These are phyloP conservation scores for Cephaloascus fragrans DNA, from an alignment of 805 yeast genomes.

Conservation along the genomic window DNA sequence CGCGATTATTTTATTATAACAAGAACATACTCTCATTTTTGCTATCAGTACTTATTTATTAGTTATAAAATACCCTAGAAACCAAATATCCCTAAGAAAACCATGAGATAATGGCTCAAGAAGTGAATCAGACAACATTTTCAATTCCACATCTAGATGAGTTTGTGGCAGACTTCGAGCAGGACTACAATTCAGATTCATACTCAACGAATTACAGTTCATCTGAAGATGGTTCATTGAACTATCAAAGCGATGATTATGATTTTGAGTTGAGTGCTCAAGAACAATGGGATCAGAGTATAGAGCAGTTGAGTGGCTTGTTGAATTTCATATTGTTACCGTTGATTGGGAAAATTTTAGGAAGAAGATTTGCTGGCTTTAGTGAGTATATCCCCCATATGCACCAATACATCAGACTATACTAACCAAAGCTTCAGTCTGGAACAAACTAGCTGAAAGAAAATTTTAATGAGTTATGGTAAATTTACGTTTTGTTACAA, in stretches of 20 bases:
- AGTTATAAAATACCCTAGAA: too few species aligned
- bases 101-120: background rate
- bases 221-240: background rate
- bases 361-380: conserved; percentile 44
- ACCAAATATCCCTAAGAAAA: too few species aligned
- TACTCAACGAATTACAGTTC: background rate
- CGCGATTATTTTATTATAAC: too few species aligned
- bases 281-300: conserved; percentile 65
- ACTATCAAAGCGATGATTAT: conserved; percentile 2
- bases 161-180: background rate
- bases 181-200: background rate
- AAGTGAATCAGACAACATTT: background rate
- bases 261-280: conserved; percentile 37
- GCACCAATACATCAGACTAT: too few species aligned
- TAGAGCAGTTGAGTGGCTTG: conserved; percentile 48
- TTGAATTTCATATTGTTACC: conserved; percentile 56
- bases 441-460: background rate
- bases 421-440: too few species aligned
- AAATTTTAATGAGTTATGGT: background rate
- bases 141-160: background rate
- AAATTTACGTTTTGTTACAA: too few species aligned
- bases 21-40: too few species aligned
- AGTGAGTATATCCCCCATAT: conserved; percentile 5
- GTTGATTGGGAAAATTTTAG: conserved; percentile 54
- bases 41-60: too few species aligned